Base-by-base conservation (phyloP, 257 asterid genomes). In the Solanum bulbocastanum region DNA sequence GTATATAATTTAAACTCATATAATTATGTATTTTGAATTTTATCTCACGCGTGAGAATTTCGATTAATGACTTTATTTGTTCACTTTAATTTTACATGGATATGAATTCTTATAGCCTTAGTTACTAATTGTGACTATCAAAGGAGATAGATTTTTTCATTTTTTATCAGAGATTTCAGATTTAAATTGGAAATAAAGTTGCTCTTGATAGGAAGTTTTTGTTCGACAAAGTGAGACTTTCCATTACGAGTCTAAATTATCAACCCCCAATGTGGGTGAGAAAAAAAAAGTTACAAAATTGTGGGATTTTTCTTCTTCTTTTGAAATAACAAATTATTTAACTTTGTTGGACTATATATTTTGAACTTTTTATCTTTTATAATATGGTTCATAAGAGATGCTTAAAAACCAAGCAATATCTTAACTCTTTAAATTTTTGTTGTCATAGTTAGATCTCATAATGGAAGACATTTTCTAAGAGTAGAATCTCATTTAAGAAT, bases 141-240 rank as follows among this genome's bases (percentile, higher is more conserved):
- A 36, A 74, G 1, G 14, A 39, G 49, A 20, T 20, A 6, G 0
- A 0, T 1, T 2, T 5, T 36, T 74, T 36, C 0, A 36, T 35
- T 39, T 2, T 35, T 18, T 9, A 73, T 2, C 1, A 35, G 0
- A 35, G 16, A 36, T 36, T 9, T 0, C 4, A 0, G 1, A 4
- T 73, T 22, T 0, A 0, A 36, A 1, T 13, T 36, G 0, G 0
- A 10, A 73, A 20, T 36, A 0, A 73, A 73, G 2, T 10, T 5
- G 0, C 2, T 35, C 5, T 20, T 8, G 13, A 8, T 72, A 72
- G 23, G 4, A 33, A 8, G 0, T 4, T 32, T 72, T 73, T 36
- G 0, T 8, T 1, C 0, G 18, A 18, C 6, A 1, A 8, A 72
- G 8, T 32, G 36, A 18, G 5, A 72, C 1, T 1, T 33, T 15